Percentiles rank a stretch among this genome's conserved stretches.
Evolutionary conservation across 805 yeast genomes (phyloP).

Genomic region (Kodamaea restingae): DNA sequence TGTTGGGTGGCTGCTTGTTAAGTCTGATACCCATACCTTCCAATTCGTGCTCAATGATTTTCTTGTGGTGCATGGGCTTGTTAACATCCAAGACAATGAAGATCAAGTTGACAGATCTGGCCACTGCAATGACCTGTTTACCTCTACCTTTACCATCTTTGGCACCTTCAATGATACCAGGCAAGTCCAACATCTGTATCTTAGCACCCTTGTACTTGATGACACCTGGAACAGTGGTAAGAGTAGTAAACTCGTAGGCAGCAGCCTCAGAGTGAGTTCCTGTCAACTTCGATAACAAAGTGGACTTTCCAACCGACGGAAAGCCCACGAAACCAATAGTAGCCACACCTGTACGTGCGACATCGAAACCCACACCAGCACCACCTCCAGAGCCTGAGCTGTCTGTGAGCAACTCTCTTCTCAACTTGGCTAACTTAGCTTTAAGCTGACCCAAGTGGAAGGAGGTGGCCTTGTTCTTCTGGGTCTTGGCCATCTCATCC

Average conservation of each 20-base stretch:
- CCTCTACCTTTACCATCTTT: constrained; percentile 92
- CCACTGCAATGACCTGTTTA: constrained; percentile 96
- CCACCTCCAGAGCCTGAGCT: constrained; percentile 77
- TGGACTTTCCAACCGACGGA: constrained; percentile 92
- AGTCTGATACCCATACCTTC: constrained; percentile 97
- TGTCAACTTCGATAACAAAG: constrained; percentile 80
- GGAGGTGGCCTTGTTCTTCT: constrained; percentile 95
- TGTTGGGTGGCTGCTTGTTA: constrained; percentile 90
- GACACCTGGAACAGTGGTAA: constrained; percentile 96
- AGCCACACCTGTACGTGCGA: constrained; percentile 97
- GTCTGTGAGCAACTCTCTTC: constrained; percentile 78
- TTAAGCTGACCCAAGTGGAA: constrained; percentile 96
- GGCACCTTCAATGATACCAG: constrained; percentile 90
- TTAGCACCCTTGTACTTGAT: constrained; percentile 96
- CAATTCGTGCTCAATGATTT: constrained; percentile 87
- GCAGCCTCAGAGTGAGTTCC: constrained; percentile 98
- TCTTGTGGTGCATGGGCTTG: constrained; percentile 92
- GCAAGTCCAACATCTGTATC: constrained; percentile 90
- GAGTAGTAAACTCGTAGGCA: constrained; percentile 94
- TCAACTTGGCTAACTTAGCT: constrained; percentile 92
- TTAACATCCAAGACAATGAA: constrained; percentile 94
- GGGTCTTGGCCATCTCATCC: constrained; percentile 97
- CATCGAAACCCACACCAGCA: constrained; percentile 93
- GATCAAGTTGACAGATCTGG: constrained; percentile 92
- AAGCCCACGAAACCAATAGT: constrained; percentile 97